phyloP scores from a whole-genome alignment of 176 grass and related monocot species.

The Bothriochloa decipiens region DNA sequence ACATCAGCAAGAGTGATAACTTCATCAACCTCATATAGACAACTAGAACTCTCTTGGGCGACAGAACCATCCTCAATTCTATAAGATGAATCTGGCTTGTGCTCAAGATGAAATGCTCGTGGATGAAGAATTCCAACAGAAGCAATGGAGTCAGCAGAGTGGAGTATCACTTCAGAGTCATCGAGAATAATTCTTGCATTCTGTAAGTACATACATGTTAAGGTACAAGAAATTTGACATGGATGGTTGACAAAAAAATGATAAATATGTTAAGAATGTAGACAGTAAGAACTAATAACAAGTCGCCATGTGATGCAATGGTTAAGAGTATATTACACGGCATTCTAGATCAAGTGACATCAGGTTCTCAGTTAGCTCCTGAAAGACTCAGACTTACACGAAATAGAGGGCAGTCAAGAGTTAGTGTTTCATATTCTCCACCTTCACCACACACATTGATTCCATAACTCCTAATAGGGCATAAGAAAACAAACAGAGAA shows the following conservation, averaged over 20 bases:
- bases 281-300: neutral
- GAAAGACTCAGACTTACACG: slow-evolving; percentile 58
- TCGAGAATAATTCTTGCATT: slow-evolving; percentile 91
- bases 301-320: neutral
- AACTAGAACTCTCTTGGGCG: slow-evolving; percentile 38
- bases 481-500: slow-evolving; percentile 38
- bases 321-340: neutral
- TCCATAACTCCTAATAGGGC: slow-evolving; percentile 75
- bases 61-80: slow-evolving; percentile 20
- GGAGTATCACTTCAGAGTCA: slow-evolving; percentile 78
- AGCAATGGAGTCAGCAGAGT: slow-evolving; percentile 81
- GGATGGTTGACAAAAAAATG: neutral
- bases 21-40: slow-evolving; percentile 70
- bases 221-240: slow-evolving; percentile 21
- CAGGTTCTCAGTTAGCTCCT: slow-evolving; percentile 32
- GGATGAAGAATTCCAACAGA: slow-evolving; percentile 95
- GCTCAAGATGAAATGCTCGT: slow-evolving; percentile 74
- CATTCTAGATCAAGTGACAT: slow-evolving; percentile 24
- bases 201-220: slow-evolving; percentile 56
- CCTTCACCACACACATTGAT: slow-evolving; percentile 99
- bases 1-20: slow-evolving; percentile 27
- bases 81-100: slow-evolving; percentile 55
- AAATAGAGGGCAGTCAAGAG: slow-evolving; percentile 98
- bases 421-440: slow-evolving; percentile 98
- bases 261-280: neutral